These are phyloP conservation scores for Hymenoscyphus fraxineus DNA, from an alignment of 2,329 filamentous ascomycete genomes.

Conservation along the genomic window DNA sequence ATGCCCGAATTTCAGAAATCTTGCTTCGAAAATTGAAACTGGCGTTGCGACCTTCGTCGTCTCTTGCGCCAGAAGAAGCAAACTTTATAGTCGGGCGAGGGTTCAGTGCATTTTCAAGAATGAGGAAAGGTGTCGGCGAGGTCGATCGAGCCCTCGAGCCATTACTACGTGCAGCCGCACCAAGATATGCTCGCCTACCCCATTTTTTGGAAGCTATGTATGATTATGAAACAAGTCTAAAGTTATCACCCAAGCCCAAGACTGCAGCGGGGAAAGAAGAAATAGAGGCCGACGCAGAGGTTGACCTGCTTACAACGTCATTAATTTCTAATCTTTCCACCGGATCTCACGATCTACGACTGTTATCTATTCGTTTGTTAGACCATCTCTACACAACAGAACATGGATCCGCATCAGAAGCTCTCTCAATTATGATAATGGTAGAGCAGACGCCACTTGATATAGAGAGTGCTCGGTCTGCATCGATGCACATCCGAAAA, in stretches of 20 bases:
- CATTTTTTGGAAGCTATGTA: slow-evolving; percentile 64
- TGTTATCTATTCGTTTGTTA: slow-evolving; percentile 70
- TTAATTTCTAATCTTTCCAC: slow-evolving; percentile 72
- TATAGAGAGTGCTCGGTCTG: slow-evolving; percentile 68
- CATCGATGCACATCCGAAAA: slow-evolving; percentile 83
- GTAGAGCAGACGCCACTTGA: slow-evolving; percentile 77
- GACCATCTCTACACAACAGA: slow-evolving; percentile 52
- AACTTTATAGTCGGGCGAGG: slow-evolving; percentile 72
- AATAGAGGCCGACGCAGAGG: slow-evolving; percentile 45
- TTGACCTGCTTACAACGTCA: slow-evolving; percentile 58
- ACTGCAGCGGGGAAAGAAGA: slow-evolving; percentile 9
- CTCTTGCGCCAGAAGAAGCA: slow-evolving; percentile 58
- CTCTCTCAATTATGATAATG: slow-evolving; percentile 64
- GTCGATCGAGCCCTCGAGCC: slow-evolving; percentile 61
- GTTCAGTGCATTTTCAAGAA: slow-evolving; percentile 67
- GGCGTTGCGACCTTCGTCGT: slow-evolving; percentile 58
- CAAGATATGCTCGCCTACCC: slow-evolving; percentile 60
- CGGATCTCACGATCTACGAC: slow-evolving; percentile 69
- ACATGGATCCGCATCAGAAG: slow-evolving; percentile 47
- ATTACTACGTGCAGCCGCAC: slow-evolving; percentile 61
- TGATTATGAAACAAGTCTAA: slow-evolving; percentile 46
- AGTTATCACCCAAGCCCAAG: slow-evolving; percentile 19
- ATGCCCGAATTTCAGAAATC: slow-evolving; percentile 61
- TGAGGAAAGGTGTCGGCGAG: slow-evolving; percentile 56
- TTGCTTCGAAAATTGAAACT: slow-evolving; percentile 63